Base-by-base conservation (phyloP, 352 stramenopile species). In the Pythium pectinolyticum region DNA sequence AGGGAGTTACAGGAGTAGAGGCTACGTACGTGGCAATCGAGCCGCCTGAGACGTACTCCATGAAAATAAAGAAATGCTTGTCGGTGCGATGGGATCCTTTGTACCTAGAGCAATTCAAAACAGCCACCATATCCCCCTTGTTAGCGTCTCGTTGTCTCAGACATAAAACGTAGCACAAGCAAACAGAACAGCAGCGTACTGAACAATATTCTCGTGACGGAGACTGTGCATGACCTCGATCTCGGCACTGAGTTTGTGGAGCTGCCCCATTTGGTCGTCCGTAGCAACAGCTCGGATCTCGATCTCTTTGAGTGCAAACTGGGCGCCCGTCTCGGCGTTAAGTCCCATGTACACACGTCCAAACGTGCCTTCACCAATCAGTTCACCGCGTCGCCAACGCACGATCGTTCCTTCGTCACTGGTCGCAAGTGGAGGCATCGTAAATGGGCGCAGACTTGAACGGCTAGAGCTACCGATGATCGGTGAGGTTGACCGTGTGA, bases 291-390 rank as follows among this genome's bases (percentile, higher is more conserved):
- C 72, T 27, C 84, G 75, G 41, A 97, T 84, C 31, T 94, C 77
- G 57, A 98, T 94, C 48, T 94, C 66, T 54, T 97, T 97, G 9
- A 96, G 70, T 6, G 89, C 90, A 61, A 97, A 97, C 14, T 98
- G 72, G 35, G 90, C 86, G 14, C 96, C 96, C 41, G 89, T 98
- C 22, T 85, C 65, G 25, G 86, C 87, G 68, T 99, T 98, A 58
- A 99, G 85, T 7, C 92, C 94, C 67, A 96, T 93, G 67, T 98
- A 96, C n/a, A 99, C 96, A 53, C 89, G 86, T 52, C 96, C 96
- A 74, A 98, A 99, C 0, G 92, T 98, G 39, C 96, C 96, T 68
- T 89, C 80, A 12, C 96, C 96, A 58, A 99, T 98, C 45, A 97
- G 77, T 47, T 97, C 81, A 5, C 96, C 96, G 31, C 96, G 74